Base-by-base conservation (phyloP, 352 stramenopile species). In the Thalassiosira delicatula region DNA sequence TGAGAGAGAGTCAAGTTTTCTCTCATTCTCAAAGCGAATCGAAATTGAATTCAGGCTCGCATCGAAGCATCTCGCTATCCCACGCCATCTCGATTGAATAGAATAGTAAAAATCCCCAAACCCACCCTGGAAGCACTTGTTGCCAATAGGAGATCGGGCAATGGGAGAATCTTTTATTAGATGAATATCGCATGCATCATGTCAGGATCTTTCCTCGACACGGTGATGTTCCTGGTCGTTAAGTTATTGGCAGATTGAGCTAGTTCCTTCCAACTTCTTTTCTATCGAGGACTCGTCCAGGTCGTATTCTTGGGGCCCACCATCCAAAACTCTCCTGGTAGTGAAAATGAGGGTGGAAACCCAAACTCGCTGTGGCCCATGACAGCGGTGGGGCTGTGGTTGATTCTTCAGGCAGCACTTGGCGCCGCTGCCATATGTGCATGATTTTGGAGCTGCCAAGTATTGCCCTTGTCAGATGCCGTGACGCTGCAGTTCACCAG, bases 401-500 rank as follows among this genome's bases (percentile, higher is more conserved):
- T 86, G 8, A 17, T 86, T 1, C 23, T 78, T 5, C 29, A 73
- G 4, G 79, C 37, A 9, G 23, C 27, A 5, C 70, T 82, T 56
- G 79, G 79, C 17, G 66, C 79, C 11, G 59, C 44, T 4, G 79
- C 79, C 1, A 73, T 86, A 14, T 65, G 59, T 33, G 72, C 72
- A 8, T 86, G 63, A 57, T 86, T 86, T 25, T 86, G 54, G 21
- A 73, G 72, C 1, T 77, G 74, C 32, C 79, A 86, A 44, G 51
- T 70, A 29, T 68, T 86, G 42, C 73, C 79, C 4, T 42, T 86
- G 1, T 70, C 79, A 9, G 79, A 86, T 73, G 79, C 79, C 17
- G 79, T 86, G 12, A 87, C 79, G 14, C 59, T 87, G 23, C 79
- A 87, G 73, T 87, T 87, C 42, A 87, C 79, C 2, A 84, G 59